Percentiles rank a stretch among this genome's conserved stretches.
phyloP scores from a whole-genome alignment of 2,329 filamentous ascomycete species.

The Hypocrella siamensis region DNA sequence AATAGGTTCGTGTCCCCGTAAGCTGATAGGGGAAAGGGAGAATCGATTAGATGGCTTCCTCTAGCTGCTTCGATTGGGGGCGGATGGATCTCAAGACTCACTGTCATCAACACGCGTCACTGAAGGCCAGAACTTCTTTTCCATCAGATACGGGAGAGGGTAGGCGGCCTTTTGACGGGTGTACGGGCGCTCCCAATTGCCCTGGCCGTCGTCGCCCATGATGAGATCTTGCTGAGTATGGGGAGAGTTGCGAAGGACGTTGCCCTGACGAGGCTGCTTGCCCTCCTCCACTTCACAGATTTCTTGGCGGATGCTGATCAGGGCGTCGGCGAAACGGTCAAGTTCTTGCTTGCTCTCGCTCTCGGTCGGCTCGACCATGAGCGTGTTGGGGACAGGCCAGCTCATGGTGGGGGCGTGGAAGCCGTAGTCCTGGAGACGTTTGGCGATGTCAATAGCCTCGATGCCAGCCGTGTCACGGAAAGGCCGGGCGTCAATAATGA shows the following conservation, averaged over 20 bases:
- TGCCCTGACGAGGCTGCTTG: constrained; percentile 55
- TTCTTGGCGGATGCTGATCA: constrained; percentile 74
- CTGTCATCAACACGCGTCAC: constrained; percentile 80
- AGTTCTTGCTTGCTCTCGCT: constrained; percentile 85
- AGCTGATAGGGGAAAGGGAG: constrained; percentile 29
- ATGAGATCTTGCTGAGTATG: constrained; percentile 76
- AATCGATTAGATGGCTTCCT: too few relatives aligned
- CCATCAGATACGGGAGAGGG: constrained; percentile 62
- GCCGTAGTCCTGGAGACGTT: constrained; percentile 91
- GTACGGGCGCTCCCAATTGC: constrained; percentile 71
- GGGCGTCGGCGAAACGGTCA: constrained; percentile 80
- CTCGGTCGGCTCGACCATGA: constrained; percentile 97
- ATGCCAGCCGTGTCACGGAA: constrained; percentile 74
- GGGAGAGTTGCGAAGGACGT: constrained; percentile 79
- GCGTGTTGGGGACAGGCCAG: constrained; percentile 85
- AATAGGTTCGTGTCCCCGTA: constrained; percentile 88
- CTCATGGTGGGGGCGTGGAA: constrained; percentile 97
- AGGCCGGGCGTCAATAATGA: constrained; percentile 77
- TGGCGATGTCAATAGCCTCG: constrained; percentile 89
- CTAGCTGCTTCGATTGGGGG: too few relatives aligned
- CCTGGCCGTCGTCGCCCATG: constrained; percentile 28
- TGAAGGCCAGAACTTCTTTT: constrained; percentile 97
- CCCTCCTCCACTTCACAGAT: constrained; percentile 75
- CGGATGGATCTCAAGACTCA: constrained; percentile 27
- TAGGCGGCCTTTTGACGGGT: constrained; percentile 73